Conservation (phyloP, 208 protist species). For the Crithidia bombi region DNA sequence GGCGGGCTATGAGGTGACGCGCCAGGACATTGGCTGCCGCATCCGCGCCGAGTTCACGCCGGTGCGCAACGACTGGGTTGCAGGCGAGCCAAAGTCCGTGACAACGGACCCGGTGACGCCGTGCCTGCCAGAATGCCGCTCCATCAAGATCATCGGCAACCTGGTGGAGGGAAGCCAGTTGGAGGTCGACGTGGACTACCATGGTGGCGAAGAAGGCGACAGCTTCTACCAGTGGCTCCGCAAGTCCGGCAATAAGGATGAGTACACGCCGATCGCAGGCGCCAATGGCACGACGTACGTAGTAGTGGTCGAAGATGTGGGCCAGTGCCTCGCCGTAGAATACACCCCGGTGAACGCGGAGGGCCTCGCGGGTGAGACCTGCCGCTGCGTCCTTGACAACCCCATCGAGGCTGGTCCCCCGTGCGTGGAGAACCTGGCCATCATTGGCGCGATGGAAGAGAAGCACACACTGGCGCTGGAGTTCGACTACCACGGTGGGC, state of each 20-base stretch:
- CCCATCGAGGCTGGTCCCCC: conserved; percentile 79
- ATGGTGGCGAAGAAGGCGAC: conserved; percentile 86
- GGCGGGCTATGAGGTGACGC: conserved; percentile 83
- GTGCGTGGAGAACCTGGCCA: conserved; percentile 56
- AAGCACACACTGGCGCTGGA: conserved; percentile 75
- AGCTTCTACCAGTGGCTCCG: conserved; percentile 93
- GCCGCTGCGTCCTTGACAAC: conserved; percentile 89
- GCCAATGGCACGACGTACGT: conserved; percentile 82
- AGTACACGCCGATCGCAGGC: conserved; percentile 85
- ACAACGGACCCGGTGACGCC: conserved; percentile 64
- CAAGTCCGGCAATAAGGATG: conserved; percentile 49
- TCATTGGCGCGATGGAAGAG: conserved; percentile 77
- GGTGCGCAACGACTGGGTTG: conserved; percentile 88
- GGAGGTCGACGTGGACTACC: conserved; percentile 84
- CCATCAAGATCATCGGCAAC: conserved; percentile 91
- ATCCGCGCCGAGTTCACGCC: conserved; percentile 90
- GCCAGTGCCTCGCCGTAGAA: conserved; percentile 89
- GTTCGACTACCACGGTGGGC: conserved; percentile 85
- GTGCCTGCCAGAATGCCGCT: conserved; percentile 83
- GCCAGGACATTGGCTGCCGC: conserved; percentile 81
- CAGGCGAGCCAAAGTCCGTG: conserved; percentile 80
- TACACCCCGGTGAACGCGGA: conserved; percentile 89
- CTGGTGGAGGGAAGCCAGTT: conserved; percentile 86
- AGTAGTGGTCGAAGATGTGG: conserved; percentile 83
- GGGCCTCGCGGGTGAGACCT: conserved; percentile 88